Conservation (phyloP, 306 rosid species). For the Pueraria montana region DNA sequence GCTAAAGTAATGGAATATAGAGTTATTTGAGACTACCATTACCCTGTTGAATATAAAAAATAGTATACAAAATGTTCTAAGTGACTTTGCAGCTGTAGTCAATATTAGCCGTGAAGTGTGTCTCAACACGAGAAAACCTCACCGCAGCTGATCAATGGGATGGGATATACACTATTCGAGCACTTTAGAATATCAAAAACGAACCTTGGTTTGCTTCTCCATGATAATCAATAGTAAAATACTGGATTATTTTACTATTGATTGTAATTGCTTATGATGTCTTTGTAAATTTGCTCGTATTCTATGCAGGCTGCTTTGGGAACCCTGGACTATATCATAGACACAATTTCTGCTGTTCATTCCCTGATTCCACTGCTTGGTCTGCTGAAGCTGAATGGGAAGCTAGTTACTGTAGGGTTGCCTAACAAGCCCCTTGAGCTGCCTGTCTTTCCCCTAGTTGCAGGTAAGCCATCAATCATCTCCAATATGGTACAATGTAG, state of each 20-base stretch:
- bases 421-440: slow-evolving; percentile 84
- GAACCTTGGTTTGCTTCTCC: slow-evolving; percentile 14
- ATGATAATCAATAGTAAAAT: slow-evolving; percentile 6
- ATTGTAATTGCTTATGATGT: slow-evolving; percentile 8
- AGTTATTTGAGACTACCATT: not conserved
- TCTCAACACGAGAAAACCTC: not conserved
- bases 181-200: not conserved
- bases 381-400: slow-evolving; percentile 89
- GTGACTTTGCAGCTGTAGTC: not conserved
- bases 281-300: not conserved
- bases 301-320: slow-evolving; percentile 74
- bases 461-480: slow-evolving; percentile 59
- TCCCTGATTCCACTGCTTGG: slow-evolving; percentile 72
- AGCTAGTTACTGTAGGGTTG: slow-evolving; percentile 80
- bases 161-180: not conserved
- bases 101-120: not conserved
- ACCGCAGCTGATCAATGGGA: not conserved
- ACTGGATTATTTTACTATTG: not conserved
- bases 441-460: slow-evolving; percentile 67
- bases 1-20: not conserved
- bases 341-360: slow-evolving; percentile 86
- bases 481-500: slow-evolving; percentile 4
- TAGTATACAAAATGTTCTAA: not conserved
- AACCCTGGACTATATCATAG: slow-evolving; percentile 88
- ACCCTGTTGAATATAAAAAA: not conserved